Percentiles rank a stretch among this genome's conserved stretches.
Evolutionary conservation across 352 stramenopile genomes (phyloP).

Genomic region (Globisporangium perplexum): DNA sequence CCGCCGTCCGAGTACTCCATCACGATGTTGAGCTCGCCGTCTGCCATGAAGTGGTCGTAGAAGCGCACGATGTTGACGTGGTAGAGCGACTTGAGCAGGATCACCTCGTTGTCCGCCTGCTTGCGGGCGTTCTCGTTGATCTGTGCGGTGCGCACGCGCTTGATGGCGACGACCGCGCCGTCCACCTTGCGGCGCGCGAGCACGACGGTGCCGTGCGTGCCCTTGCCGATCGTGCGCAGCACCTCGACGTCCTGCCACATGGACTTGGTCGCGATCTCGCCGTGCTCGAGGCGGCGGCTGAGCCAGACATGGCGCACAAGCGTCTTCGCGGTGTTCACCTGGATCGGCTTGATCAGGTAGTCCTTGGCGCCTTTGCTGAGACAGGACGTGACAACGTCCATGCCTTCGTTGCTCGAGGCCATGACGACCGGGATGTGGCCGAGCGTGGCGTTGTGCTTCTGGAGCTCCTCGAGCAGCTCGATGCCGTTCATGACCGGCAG

Average conservation of each 20-base stretch:
- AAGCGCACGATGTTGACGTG: slow-evolving; percentile 89
- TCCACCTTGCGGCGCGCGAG: slow-evolving; percentile 71
- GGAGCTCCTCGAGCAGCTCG: slow-evolving; percentile 79
- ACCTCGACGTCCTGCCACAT: slow-evolving; percentile 86
- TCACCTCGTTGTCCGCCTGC: slow-evolving; percentile 86
- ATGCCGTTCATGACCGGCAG: slow-evolving; percentile 86
- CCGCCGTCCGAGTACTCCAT: slow-evolving; percentile 86
- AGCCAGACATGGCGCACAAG: slow-evolving; percentile 87
- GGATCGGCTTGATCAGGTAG: slow-evolving; percentile 89
- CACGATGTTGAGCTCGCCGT: slow-evolving; percentile 87
- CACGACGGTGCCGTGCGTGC: slow-evolving; percentile 82
- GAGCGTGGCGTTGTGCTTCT: slow-evolving; percentile 56
- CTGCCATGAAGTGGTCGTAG: slow-evolving; percentile 84
- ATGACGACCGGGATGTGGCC: slow-evolving; percentile 88
- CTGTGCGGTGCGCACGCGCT: slow-evolving; percentile 72
- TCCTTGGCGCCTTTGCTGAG: slow-evolving; percentile 87
- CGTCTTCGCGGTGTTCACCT: slow-evolving; percentile 88
- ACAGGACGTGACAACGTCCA: slow-evolving; percentile 87
- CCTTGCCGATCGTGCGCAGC: slow-evolving; percentile 82
- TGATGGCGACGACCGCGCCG: slow-evolving; percentile 77
- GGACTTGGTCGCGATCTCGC: slow-evolving; percentile 53
- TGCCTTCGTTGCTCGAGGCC: slow-evolving; percentile 88
- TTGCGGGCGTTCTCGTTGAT: slow-evolving; percentile 83
- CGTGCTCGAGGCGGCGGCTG: slow-evolving; percentile 58
- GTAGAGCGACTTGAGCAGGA: slow-evolving; percentile 85